Conservation (phyloP, 116 monocot species). For the Cymodocea nodosa region DNA sequence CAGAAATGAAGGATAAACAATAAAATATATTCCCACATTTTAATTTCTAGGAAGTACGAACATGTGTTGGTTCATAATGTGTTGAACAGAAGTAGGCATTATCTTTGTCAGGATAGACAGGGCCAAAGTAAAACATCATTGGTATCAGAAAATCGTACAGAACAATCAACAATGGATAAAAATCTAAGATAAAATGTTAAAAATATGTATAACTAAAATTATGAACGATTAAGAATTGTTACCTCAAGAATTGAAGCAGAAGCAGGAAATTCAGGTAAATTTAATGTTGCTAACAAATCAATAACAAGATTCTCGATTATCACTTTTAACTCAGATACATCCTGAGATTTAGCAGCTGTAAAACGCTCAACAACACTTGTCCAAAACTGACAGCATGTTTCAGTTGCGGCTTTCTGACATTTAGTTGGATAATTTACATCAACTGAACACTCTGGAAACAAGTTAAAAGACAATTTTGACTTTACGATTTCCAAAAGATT, state of each 20-base stretch:
- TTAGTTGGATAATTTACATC: conserved; percentile 49
- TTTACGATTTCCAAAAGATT: conserved; percentile 59
- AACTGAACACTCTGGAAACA: conserved; percentile 40
- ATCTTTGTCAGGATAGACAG: too few relatives aligned
- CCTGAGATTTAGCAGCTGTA: conserved; percentile 69
- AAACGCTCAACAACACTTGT: conserved; percentile 78
- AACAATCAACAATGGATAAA: neutral
- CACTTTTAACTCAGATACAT: conserved; percentile 70
- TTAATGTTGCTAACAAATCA: conserved; percentile 85
- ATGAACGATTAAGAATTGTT: conserved; percentile 7
- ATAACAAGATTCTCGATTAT: conserved; percentile 81
- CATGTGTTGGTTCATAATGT: too few relatives aligned
- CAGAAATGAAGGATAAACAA: too few relatives aligned
- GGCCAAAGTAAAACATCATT: too few relatives aligned
- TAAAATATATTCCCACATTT: too few relatives aligned
- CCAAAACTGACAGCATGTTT: conserved; percentile 83
- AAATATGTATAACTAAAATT: conserved; percentile 7
- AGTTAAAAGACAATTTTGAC: conserved; percentile 30
- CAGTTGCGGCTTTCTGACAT: conserved; percentile 60
- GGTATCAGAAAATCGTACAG: neutral
- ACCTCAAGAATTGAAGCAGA: conserved; percentile 93
- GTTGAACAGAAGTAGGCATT: too few relatives aligned
- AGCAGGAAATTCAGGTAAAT: conserved; percentile 96
- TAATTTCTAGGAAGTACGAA: too few relatives aligned
- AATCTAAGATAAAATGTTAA: neutral